Evolutionary conservation across 2,329 filamentous ascomycete genomes (phyloP).

Genomic region (Colletotrichum paranaense): DNA sequence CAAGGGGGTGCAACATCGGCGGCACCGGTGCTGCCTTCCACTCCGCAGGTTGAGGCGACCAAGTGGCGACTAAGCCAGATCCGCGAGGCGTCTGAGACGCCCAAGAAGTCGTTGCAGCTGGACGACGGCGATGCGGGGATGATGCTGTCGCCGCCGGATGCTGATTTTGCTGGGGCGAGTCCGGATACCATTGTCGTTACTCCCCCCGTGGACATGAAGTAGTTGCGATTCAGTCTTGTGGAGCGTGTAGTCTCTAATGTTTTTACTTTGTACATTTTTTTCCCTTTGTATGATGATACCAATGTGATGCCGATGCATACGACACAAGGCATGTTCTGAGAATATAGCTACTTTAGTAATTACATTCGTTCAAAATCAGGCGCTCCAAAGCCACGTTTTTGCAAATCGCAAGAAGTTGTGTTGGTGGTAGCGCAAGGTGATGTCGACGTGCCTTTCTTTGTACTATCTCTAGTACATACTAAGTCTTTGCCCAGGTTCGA

Average conservation of each 20-base stretch:
- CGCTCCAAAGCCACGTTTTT: background rate
- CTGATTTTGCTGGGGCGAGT: constrained; percentile 30
- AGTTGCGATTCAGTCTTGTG: background rate
- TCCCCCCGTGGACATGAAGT: constrained; percentile 8
- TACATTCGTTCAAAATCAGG: background rate
- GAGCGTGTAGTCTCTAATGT: background rate
- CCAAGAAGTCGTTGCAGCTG: background rate
- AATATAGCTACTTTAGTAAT: background rate
- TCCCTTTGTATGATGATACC: constrained; percentile 27
- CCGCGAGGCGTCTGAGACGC: constrained; percentile 32
- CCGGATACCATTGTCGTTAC: constrained; percentile 35
- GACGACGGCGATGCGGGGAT: background rate
- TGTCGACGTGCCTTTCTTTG: too few species aligned
- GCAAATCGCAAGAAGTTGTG: too few species aligned
- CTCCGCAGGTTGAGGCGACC: constrained; percentile 12
- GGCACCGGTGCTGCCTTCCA: background rate
- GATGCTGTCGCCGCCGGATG: background rate
- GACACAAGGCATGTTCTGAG: background rate
- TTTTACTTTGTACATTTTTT: background rate
- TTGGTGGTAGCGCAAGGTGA: too few species aligned
- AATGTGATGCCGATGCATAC: background rate
- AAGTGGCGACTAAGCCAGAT: constrained; percentile 30
- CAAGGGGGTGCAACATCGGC: background rate
- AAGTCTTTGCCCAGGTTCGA: too few species aligned
- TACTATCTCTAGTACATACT: too few species aligned